Conservation (phyloP, 2,329 filamentous ascomycete species). For the Pyrenochaeta sp. region DNA sequence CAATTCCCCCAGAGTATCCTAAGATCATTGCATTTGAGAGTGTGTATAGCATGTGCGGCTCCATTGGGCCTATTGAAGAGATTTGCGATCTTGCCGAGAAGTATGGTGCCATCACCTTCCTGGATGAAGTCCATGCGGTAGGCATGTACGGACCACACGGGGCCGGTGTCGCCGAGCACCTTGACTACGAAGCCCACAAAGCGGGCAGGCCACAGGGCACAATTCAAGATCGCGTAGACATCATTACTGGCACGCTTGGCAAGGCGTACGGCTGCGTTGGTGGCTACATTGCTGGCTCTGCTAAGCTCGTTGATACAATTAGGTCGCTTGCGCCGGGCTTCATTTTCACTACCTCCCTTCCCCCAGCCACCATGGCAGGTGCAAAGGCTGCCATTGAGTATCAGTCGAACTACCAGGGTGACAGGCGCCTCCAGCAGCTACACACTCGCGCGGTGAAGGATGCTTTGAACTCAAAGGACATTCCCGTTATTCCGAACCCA, state of each 20-base stretch:
- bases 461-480: slow-evolving; percentile 77
- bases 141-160: slow-evolving; percentile 98
- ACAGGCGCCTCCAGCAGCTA: slow-evolving; percentile 91
- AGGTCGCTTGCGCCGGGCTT: slow-evolving; percentile 95
- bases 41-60: slow-evolving; percentile 99
- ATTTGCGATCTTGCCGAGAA: slow-evolving; percentile 97
- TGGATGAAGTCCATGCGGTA: slow-evolving; percentile 98
- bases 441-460: slow-evolving; percentile 96
- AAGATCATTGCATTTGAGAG: slow-evolving; percentile 99
- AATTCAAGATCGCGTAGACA: slow-evolving; percentile 94
- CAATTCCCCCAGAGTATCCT: slow-evolving; percentile 81
- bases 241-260: slow-evolving; percentile 95
- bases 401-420: slow-evolving; percentile 83
- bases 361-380: slow-evolving; percentile 95
- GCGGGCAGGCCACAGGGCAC: slow-evolving; percentile 79
- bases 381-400: slow-evolving; percentile 93
- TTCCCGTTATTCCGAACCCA: slow-evolving; percentile 97
- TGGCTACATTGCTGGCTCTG: slow-evolving; percentile 93
- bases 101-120: slow-evolving; percentile 95
- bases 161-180: slow-evolving; percentile 94
- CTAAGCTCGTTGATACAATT: slow-evolving; percentile 88
- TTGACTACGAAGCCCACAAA: slow-evolving; percentile 88
- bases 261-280: slow-evolving; percentile 98
- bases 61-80: slow-evolving; percentile 91
- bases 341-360: slow-evolving; percentile 97